Evolutionary conservation across 768 basidiomycete species (phyloP), one percentile per base, ranked within the genome.

Genomic region (Lenzites betulinus): DNA sequence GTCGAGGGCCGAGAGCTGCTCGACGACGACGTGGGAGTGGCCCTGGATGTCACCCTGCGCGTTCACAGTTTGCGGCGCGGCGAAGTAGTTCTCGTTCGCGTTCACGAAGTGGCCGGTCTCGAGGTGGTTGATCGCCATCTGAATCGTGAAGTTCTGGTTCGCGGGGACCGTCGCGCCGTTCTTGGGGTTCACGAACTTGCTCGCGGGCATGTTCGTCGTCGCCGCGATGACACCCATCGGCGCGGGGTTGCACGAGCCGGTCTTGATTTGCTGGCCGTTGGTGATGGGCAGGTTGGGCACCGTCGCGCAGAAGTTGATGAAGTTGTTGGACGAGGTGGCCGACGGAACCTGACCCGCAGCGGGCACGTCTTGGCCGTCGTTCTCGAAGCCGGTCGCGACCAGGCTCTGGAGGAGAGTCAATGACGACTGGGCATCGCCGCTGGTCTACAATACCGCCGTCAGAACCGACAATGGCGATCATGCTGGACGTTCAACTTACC

Each of bases 151-250:
- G 6, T 78, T 71, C 18, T 70, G 70, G 70, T 84, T 80, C n/a
- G 80, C 75, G 22, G 77, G 64, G 28, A 86, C 36, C 52, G 76
- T 75, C 38, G 71, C 75, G 57, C 76, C 73, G 66, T 87, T 88
- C 49, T 36, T 48, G 4, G 87, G 86, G 62, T 59, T 65, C 30
- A 68, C 61, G 69, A 88, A 87, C 71, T 85, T 88, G 63, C 75
- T 69, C 2, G 81, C 78, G 0, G 89, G 87, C 74, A 83, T 79
- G 56, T 81, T 79, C 43, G 74, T 71, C 26, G 71, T 70, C 8
- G 84, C 71, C n/a, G 83, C 78, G 56, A 89, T 82, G 43, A 78
- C 67, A 54, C 88, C 88, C 79, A 88, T 84, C 0, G 83, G 83
- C 11, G 82, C 77, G 33, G 83, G 79, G 73, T 88, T 87, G 70